Evolutionary conservation across 768 basidiomycete genomes (phyloP).

Genomic region (Cantharellus anzutake): DNA sequence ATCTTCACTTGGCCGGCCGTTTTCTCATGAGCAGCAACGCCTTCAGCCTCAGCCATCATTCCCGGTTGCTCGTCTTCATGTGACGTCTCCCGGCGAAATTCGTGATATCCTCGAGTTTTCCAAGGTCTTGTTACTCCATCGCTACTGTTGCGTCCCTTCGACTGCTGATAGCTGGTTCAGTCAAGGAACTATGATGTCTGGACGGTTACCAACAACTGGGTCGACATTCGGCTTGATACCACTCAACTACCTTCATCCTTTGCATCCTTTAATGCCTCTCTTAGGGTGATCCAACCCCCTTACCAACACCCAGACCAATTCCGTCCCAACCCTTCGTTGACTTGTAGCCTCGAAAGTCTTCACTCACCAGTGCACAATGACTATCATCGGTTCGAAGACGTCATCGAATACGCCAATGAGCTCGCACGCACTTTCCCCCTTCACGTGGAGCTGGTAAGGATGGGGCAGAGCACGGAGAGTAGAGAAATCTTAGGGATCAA

Average conservation of each 20-base stretch:
- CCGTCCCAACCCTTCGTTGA: neutral
- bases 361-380: constrained; percentile 17
- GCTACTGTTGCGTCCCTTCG: no score
- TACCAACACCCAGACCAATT: no score
- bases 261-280: neutral
- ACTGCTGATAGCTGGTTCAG: no score
- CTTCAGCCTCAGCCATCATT: no score
- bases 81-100: no score
- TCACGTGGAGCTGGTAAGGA: constrained; percentile 23
- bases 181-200: neutral
- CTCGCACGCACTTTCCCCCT: constrained; percentile 29
- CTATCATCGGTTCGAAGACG: constrained; percentile 40
- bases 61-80: no score
- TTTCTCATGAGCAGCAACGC: no score
- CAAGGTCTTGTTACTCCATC: no score
- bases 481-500: constrained; percentile 37
- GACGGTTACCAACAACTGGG: neutral
- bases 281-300: no score
- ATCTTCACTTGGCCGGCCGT: no score
- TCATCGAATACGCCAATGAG: constrained; percentile 32
- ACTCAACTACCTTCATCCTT: neutral
- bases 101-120: no score
- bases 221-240: neutral
- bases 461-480: constrained; percentile 42
- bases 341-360: neutral